These are phyloP conservation scores for Saccharomycopsis phalli DNA, from an alignment of 1,139 yeast genomes.

Conservation along the genomic window DNA sequence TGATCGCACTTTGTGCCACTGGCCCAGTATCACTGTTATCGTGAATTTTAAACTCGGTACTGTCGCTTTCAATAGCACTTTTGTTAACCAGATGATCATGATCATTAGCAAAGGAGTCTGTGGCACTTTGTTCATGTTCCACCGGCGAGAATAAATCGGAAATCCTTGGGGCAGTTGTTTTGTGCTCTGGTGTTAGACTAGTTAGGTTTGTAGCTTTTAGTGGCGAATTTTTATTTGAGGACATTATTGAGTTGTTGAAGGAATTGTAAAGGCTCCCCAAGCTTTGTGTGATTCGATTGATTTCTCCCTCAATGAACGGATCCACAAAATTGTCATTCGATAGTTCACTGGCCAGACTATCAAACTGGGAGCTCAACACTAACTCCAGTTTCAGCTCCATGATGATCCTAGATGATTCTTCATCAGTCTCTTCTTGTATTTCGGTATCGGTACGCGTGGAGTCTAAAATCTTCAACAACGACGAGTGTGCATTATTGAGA, in stretches of 20 bases:
- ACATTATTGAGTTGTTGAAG: conserved; percentile 1
- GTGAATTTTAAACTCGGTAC: conserved; percentile 2
- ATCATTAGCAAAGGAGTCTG: neutral
- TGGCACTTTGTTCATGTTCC: neutral
- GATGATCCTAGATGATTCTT: conserved; percentile 8
- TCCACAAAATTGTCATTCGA: conserved; percentile 13
- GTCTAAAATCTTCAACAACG: conserved; percentile 4
- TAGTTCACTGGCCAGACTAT: conserved; percentile 9
- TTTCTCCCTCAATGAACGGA: conserved; percentile 16
- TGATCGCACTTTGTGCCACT: neutral
- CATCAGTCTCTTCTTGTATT: conserved; percentile 3
- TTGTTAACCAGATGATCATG: neutral
- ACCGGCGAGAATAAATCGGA: neutral
- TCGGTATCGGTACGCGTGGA: neutral
- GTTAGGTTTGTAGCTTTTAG: no score
- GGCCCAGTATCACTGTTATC: neutral
- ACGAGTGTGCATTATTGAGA: conserved; percentile 11
- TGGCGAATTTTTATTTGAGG: neutral
- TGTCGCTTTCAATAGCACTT: neutral
- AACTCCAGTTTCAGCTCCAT: conserved; percentile 4
- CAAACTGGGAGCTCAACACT: conserved; percentile 1
- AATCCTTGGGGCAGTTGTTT: no score
- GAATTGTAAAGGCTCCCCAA: neutral
- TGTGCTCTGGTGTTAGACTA: no score
- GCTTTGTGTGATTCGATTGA: conserved; percentile 15